Base-by-base conservation (phyloP, 805 yeast species). In the Cyberlindnera veronae region DNA sequence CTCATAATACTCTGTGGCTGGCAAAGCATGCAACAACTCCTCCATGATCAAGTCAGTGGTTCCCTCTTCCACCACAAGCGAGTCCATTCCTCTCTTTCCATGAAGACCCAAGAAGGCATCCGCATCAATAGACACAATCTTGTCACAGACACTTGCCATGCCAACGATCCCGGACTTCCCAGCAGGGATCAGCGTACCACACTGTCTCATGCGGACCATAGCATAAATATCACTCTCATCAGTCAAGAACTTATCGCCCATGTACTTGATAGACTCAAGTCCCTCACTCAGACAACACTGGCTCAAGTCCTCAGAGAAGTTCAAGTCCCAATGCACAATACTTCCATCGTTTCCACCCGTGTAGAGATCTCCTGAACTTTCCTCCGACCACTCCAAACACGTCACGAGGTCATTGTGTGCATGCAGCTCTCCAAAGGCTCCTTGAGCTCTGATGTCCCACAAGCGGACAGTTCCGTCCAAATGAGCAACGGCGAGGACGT, bases 381-480 rank as follows among this genome's bases (percentile, higher is more conserved):
- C 62, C 38, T 67, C 66, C 3, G 69, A 57, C 91, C 93, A 86
- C 45, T 77, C 76, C 28, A 86, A 51, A 17, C 77, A 62, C 7
- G 78, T 74, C 13, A 86, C 66, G 24, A 60, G 58, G 44, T 74
- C 80, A 6, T 65, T 57, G 51, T 82, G 88, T 1, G 85, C 86
- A 3, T 63, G 55, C 28, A 83, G 63, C 29, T 64, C 63, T 8
- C 77, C 74, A 38, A 77, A 63, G 2, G 80, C 78, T 14, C 69
- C 71, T 29, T 66, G 61, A 29, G 77, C 69, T 47, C 95, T 69
- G 32, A 83, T 76, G 62, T 86, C 95, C 95, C 95, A 86, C 23
- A 86, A 64, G 48, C 79, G 67, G 30, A 81, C 72, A 3, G 74
- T 60, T 4, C 76, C 76, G 48, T 76, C 77, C 26, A 65, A 60